phyloP scores from a whole-genome alignment of 768 basidiomycete genomes.

The Lentinula aciculospora region DNA sequence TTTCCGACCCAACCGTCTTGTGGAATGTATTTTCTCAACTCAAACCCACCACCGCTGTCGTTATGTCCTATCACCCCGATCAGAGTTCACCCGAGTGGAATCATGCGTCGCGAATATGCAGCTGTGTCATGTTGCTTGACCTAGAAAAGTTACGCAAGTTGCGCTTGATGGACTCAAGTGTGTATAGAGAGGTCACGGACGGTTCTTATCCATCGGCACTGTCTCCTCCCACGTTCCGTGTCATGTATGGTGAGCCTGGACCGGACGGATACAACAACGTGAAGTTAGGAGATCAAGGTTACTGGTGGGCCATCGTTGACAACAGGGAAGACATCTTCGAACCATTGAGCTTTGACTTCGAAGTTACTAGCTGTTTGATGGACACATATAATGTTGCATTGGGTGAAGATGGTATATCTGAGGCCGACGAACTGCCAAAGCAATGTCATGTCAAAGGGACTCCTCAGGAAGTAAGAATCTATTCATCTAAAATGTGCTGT shows the following conservation, averaged over 20 bases:
- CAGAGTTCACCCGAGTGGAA: conserved; percentile 34
- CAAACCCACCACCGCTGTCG: conserved; percentile 28
- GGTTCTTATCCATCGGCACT: conserved; percentile 24
- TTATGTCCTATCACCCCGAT: conserved; percentile 41
- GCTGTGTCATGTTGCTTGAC: conserved; percentile 49
- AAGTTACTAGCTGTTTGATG: conserved; percentile 42
- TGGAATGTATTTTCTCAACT: conserved; percentile 35
- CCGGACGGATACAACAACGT: conserved; percentile 32
- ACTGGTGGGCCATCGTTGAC: conserved; percentile 50
- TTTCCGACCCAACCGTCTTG: conserved; percentile 38
- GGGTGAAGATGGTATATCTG: conserved; percentile 30
- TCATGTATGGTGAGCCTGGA: conserved; percentile 36
- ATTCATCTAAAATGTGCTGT: background rate
- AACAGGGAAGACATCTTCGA: conserved; percentile 33
- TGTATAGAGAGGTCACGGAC: conserved; percentile 25
- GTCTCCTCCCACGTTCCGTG: conserved; percentile 34
- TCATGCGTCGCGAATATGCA: conserved; percentile 41
- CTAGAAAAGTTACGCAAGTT: conserved; percentile 34
- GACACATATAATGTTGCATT: conserved; percentile 39
- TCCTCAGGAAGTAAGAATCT: conserved; percentile 28
- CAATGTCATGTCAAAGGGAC: conserved; percentile 31
- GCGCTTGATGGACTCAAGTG: conserved; percentile 41
- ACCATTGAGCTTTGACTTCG: conserved; percentile 40
- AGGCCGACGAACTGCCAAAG: conserved; percentile 26
- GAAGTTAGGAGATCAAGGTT: conserved; percentile 46